Percentiles rank a stretch among this genome's conserved stretches.
Evolutionary conservation across 345 rosid genomes (phyloP).

Genomic region (Eucalyptus guilfoylei): DNA sequence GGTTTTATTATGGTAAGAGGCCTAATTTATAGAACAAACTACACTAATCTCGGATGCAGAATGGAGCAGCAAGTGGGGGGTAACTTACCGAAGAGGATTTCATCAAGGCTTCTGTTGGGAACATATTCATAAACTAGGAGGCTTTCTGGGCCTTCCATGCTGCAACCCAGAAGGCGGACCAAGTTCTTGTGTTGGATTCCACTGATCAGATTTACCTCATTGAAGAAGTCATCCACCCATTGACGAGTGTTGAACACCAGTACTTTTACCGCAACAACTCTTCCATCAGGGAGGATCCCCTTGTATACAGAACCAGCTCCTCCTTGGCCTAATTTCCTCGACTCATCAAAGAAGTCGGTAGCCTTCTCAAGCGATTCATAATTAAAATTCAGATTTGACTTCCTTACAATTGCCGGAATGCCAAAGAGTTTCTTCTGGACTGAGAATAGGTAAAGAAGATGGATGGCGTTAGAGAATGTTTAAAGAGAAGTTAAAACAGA

Average conservation of each 20-base stretch:
- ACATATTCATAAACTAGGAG: slow-evolving; percentile 9
- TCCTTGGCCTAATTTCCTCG: slow-evolving; percentile 6
- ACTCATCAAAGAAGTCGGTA: not conserved
- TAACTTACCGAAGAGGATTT: not conserved
- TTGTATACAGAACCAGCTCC: slow-evolving; percentile 8
- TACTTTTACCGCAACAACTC: slow-evolving; percentile 3
- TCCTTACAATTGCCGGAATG: not conserved
- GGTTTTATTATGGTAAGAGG: not conserved
- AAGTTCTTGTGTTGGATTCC: slow-evolving; percentile 17
- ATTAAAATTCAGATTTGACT: not conserved
- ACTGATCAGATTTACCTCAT: slow-evolving; percentile 5
- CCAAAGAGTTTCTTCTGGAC: not conserved
- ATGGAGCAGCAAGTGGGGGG: not conserved
- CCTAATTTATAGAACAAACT: not conserved
- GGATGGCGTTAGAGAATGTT: not conserved
- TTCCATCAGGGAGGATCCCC: slow-evolving; percentile 1
- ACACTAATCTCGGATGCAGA: not conserved
- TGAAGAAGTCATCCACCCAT: slow-evolving; percentile 15
- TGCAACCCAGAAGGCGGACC: slow-evolving; percentile 8
- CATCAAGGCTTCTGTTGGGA: slow-evolving; percentile 7
- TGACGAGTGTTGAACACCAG: slow-evolving; percentile 6
- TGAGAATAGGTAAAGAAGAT: not conserved
- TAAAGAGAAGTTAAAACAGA: not conserved
- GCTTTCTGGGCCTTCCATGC: slow-evolving; percentile 11
- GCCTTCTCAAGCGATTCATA: slow-evolving; percentile 8